Evolutionary conservation across 768 basidiomycete genomes (phyloP), one percentile per base, ranked within the genome.

Genomic region (Hortiboletus campestris): DNA sequence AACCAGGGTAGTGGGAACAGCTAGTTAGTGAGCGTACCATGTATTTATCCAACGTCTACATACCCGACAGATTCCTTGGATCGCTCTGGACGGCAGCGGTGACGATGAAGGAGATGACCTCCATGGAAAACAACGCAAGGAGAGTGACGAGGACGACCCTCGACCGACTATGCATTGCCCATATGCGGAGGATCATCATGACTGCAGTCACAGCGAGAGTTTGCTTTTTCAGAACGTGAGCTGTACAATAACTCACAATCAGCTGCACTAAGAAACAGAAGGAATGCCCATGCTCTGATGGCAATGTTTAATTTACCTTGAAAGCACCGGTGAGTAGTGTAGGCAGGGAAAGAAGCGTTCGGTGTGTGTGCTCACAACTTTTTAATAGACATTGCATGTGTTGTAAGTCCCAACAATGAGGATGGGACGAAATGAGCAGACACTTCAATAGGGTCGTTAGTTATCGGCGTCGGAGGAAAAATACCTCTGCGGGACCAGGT

Each of bases 191-290:
- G 11, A 54, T 54, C 19, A 50, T 54, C n/a, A 36, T 28, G 2
- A 16, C 53, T 55, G 19, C 10, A 20, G 28, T 29, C 34, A 34
- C 2, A 17, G 31, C 31, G 3, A 13, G 12, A n/a, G 14, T 19
- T 19, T 45, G 13, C 17, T 12, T 20, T 29, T 17, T 9, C 3
- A 11, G 43, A 12, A 13, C 25, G 2, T 6, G 32, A 31, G 19
- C 12, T 1, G 5, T 4, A 14, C 34, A 20, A 12, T 7, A 28
- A 54, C 56, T 42, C 20, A 57, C 56, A 12, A 20, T 55, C 28
- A 7, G 58, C 58, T 1, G 51, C 51, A 19, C 7, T 13, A n/a
- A 49, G 2, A 29, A 58, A 59, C 17, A 49, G 17, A 19, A 41
- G 1, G 8, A 46, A 53, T 17, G 19, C 12, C 48, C 56, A 60